Percentiles rank a stretch among this genome's conserved stretches.
phyloP scores from a whole-genome alignment of 305 asterid genomes.

The Plantago lanceolata region DNA sequence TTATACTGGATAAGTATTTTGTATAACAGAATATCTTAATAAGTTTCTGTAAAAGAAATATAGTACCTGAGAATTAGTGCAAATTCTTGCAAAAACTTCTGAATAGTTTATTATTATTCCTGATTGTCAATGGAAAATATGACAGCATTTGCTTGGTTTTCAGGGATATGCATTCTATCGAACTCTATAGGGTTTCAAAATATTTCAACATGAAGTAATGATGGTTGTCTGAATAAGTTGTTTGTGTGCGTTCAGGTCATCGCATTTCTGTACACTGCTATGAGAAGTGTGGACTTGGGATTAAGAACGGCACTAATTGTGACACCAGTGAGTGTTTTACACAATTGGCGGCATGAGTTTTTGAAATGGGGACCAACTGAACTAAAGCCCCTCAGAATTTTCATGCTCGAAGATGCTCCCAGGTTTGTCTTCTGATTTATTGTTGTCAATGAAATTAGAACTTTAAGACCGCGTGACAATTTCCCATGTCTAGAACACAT shows the following conservation, averaged over 20 bases:
- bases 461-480: not conserved
- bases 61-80: no score
- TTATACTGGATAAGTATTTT: no score
- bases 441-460: not conserved
- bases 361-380: constrained; percentile 90
- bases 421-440: constrained; percentile 43
- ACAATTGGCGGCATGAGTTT: constrained; percentile 93
- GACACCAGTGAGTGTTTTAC: constrained; percentile 92
- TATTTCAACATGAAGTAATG: constrained; percentile 12
- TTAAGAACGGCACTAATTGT: constrained; percentile 83
- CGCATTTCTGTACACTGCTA: constrained; percentile 84
- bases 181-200: constrained; percentile 7
- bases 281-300: constrained; percentile 84
- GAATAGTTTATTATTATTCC: no score
- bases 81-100: no score
- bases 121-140: no score
- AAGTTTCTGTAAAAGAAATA: no score
- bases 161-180: constrained; percentile 12
- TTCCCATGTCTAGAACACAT: not conserved
- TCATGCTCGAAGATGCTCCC: constrained; percentile 90
- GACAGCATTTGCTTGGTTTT: not conserved
- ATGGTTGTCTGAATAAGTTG: constrained; percentile 21
- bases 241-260: constrained; percentile 56
- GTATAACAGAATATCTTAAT: no score
- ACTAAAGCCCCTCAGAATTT: constrained; percentile 81